Evolutionary conservation across 352 stramenopile species (phyloP), one percentile per base, ranked within the genome.

Genomic region (Globisporangium echinulatum): DNA sequence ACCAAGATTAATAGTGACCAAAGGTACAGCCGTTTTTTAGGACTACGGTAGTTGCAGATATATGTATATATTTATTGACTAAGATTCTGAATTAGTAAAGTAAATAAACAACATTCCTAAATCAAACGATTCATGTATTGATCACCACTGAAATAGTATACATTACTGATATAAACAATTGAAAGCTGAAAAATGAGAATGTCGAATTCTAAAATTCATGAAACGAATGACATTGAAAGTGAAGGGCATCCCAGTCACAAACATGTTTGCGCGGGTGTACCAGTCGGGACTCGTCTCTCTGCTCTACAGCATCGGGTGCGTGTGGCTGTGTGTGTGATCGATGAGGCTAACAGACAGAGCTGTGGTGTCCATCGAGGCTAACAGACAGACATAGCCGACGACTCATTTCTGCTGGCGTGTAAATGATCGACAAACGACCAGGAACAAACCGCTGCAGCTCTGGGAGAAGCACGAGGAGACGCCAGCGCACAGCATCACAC

Each of bases 291-390:
- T 79, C 62, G 71, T 87, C 61, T 87, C 77, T 55, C 56, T 84
- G 51, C 66, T 87, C 61, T 87, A 80, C 66, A 87, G 77, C 66
- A 54, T 87, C 64, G 77, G 74, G 77, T 86, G 61, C 52, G 73
- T 71, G 11, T 49, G 3, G 52, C 4, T 61, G 33, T 37, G 40
- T 54, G 3, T 19, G n/a, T 33, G 25, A 33, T 33, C 25, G 25
- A 33, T 3, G 25, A 33, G 25, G 25, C 25, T 33, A 33, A 33
- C 25, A 33, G 1, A 33, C 2, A 33, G 1, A 33, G 25, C 25
- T 33, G 25, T 33, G 25, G 1, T 33, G 25, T 33, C 9, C 4
- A 5, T 17, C 8, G 1, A 15, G 2, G 40, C 11, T 7, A 50
- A 1, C 17, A n/a, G 11, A 50, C 46, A 36, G 5, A 25, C 11